phyloP scores from a whole-genome alignment of 1,139 yeast genomes.

The Sugiyamaella paludigena region DNA sequence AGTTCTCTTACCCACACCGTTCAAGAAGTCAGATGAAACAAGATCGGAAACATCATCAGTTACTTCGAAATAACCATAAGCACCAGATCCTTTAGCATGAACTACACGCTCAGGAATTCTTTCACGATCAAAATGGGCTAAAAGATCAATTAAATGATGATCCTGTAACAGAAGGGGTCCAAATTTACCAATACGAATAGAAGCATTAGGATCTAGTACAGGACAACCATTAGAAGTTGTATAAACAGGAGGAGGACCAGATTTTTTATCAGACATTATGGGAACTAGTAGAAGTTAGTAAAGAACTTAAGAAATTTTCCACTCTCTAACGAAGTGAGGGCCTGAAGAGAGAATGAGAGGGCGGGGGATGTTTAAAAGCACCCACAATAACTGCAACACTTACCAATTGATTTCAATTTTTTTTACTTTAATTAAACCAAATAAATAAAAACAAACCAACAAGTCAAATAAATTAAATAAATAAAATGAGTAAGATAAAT shows the following conservation, averaged over 20 bases:
- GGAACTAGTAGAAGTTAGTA: no score
- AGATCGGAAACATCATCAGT: slow-evolving; percentile 80
- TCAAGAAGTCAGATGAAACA: slow-evolving; percentile 67
- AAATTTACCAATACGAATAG: slow-evolving; percentile 69
- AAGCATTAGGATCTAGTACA: slow-evolving; percentile 60
- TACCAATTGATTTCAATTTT: no score
- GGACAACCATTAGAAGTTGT: slow-evolving; percentile 78
- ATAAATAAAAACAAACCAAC: no score
- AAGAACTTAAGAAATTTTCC: no score
- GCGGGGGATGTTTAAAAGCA: no score
- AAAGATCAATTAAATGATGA: slow-evolving; percentile 68
- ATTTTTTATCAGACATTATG: slow-evolving; percentile 1
- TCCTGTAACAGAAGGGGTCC: slow-evolving; percentile 81
- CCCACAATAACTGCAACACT: no score
- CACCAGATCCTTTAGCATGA: slow-evolving; percentile 89
- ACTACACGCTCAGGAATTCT: slow-evolving; percentile 88
- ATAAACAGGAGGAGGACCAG: slow-evolving; percentile 37
- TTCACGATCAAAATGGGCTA: slow-evolving; percentile 84
- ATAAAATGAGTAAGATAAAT: no score
- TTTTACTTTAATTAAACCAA: no score
- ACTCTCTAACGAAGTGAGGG: no score
- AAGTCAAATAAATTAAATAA: no score
- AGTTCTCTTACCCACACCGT: slow-evolving; percentile 69
- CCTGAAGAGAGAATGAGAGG: no score
- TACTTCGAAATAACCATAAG: slow-evolving; percentile 74